Evolutionary conservation across 1,284 basidiomycete species (phyloP).

Genomic region (Pseudozyma pruni): DNA sequence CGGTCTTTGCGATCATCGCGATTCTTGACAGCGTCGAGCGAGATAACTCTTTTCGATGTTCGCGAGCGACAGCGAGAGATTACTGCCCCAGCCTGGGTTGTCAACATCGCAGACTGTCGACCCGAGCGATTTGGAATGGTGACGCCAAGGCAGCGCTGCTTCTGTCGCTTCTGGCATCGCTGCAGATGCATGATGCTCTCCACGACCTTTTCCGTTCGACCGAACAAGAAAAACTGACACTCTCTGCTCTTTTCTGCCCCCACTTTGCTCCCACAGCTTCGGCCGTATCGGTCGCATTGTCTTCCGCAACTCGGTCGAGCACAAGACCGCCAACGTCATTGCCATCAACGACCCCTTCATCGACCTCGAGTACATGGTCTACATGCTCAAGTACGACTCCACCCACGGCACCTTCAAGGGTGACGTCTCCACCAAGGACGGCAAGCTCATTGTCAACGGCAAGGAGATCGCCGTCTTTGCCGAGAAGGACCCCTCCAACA

Average conservation of each 20-base stretch:
- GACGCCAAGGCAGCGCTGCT: no score
- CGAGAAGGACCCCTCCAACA: conserved; percentile 88
- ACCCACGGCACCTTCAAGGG: conserved; percentile 97
- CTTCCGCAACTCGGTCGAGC: conserved; percentile 77
- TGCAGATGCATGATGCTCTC: no score
- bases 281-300: conserved; percentile 76
- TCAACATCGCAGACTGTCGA: no score
- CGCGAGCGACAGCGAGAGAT: no score
- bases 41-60: no score
- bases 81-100: no score
- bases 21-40: no score
- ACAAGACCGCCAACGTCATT: conserved; percentile 58
- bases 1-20: neutral
- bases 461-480: conserved; percentile 80
- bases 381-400: conserved; percentile 99
- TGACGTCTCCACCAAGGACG: conserved; percentile 82
- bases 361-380: conserved; percentile 75
- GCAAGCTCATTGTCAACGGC: conserved; percentile 88
- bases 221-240: no score
- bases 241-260: neutral
- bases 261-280: conserved; percentile 51
- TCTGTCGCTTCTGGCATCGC: no score
- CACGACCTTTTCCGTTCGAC: no score
- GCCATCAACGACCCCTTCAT: conserved; percentile 81
- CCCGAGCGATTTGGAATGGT: no score